Conservation (phyloP, 352 stramenopile genomes). For the Bremia lactucae region DNA sequence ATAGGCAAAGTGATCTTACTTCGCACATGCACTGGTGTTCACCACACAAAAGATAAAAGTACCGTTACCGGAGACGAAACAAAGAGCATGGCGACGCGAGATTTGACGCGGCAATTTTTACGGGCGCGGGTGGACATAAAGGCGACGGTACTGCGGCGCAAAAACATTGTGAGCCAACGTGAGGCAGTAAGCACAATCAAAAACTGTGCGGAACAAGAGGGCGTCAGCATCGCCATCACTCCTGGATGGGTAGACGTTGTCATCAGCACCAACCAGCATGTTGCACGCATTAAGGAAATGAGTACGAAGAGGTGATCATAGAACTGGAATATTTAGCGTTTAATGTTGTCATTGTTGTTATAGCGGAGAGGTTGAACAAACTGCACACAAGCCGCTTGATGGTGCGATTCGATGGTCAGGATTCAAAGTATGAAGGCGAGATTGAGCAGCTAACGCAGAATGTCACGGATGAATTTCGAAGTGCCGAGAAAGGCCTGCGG, state of each 20-base stretch:
- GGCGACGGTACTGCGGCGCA: constrained; percentile 72
- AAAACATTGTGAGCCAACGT: constrained; percentile 69
- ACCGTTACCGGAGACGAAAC: not conserved
- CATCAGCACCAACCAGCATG: constrained; percentile 67
- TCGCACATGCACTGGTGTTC: no score
- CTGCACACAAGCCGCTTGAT: constrained; percentile 79
- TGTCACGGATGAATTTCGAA: constrained; percentile 78
- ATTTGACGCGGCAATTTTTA: constrained; percentile 62
- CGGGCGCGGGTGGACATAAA: constrained; percentile 68
- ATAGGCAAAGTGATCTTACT: no score
- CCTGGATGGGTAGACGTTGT: constrained; percentile 76
- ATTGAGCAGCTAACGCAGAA: constrained; percentile 71
- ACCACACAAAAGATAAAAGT: constrained; percentile 2
- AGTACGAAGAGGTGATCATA: constrained; percentile 23
- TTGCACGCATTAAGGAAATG: constrained; percentile 68
- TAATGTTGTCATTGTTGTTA: constrained; percentile 1
- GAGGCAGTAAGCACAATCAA: constrained; percentile 66
- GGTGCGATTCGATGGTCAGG: constrained; percentile 78
- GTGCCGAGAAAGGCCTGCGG: constrained; percentile 60
- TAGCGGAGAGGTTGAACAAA: constrained; percentile 80
- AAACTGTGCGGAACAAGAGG: constrained; percentile 35
- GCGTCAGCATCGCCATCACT: constrained; percentile 27
- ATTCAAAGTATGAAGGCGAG: constrained; percentile 79
- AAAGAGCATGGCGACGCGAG: constrained; percentile 57
- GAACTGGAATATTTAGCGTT: not conserved